Base-by-base conservation (phyloP, 2,329 filamentous ascomycete genomes). In the Volutella citrinella region DNA sequence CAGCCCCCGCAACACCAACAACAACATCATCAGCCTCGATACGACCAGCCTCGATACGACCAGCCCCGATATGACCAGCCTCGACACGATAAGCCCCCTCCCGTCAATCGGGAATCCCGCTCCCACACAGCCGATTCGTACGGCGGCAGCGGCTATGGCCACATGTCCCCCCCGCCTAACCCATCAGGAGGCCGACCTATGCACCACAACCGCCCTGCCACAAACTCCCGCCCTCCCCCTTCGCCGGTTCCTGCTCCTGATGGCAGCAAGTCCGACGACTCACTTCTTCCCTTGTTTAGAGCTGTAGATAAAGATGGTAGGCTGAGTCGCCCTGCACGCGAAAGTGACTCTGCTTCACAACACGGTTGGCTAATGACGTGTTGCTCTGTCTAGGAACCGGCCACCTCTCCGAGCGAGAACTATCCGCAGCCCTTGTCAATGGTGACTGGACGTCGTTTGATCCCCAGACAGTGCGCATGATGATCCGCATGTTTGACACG, bases 401-500 rank as follows among this genome's bases (percentile, higher is more conserved):
- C 14, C 80, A 89, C 46, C 76, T 98, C 28, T 89, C 85, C 4
- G 90, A 95, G 64, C 74, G 74, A 32, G 91, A 97, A 63, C 81
- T 98, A 25, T 84, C 87, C 9, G 83, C 86, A 2, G 93, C 93
- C 14, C 80, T 98, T 6, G 90, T 97, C 40, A 98, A 98, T 58
- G 91, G 90, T 35, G 93, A 98, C 71, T 96, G 87, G 79, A 87
- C 87, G 3, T 79, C 88, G 5, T 98, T 98, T 61, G 90, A 98
- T 63, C 76, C 82, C 5, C 86, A 95, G 52, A 98, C 93, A 2
- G 90, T 97, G 46, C 84, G 84, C 56, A 95, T 97, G 87, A 96
- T 98, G 90, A 96, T 98, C 49, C 85, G 90, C 57, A 97, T 98
- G 93, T 98, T 98, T 66, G 91, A 97, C 66, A 87, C 84, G 38